Evolutionary conservation across 768 basidiomycete genomes (phyloP), one percentile per base, ranked within the genome.

Genomic region (Tremella mesenterica): DNA sequence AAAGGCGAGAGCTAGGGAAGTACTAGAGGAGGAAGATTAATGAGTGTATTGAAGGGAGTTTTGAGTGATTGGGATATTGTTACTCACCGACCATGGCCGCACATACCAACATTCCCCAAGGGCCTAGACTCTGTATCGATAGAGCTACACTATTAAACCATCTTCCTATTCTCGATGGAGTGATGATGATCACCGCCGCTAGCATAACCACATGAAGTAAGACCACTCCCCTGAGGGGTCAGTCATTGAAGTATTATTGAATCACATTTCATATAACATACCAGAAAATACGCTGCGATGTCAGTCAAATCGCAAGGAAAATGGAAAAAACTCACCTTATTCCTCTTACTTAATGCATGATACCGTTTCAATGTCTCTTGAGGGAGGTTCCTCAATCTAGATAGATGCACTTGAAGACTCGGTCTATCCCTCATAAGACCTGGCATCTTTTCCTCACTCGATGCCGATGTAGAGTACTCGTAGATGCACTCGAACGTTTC

Each of bases 111-210:
- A 70, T 58, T 2, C 69, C 69, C n/a, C 46, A 33, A 27, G 52
- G 53, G 0, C 72, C 72, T 48, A 69, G 44, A 21, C 43, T 59
- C 18, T 60, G 48, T 28, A 73, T 34, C 45, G 47, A 58, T 8
- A 57, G 33, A 0, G 65, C 65, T 2, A 73, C 44, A 16, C 53
- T 50, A 39, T 69, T 69, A 48, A 73, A 63, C 59, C 57, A 66
- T 16, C 45, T 38, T 13, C 59, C 66, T 48, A 73, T 70, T 2
- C 70, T 38, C 6, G 57, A 52, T 3, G 72, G 72, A 0, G 70
- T 71, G 50, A 73, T 68, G 56, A 73, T 67, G 26, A 67, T 56
- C 14, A 73, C 49, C 25, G 58, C 30, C 18, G 58, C 53, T 27
- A 73, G 36, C 38, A 70, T 34, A 39, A 56, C 48, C 50, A 71